Evolutionary conservation across 2,329 filamentous ascomycete genomes (phyloP).

Genomic region (Stagonosporopsis tanaceti): DNA sequence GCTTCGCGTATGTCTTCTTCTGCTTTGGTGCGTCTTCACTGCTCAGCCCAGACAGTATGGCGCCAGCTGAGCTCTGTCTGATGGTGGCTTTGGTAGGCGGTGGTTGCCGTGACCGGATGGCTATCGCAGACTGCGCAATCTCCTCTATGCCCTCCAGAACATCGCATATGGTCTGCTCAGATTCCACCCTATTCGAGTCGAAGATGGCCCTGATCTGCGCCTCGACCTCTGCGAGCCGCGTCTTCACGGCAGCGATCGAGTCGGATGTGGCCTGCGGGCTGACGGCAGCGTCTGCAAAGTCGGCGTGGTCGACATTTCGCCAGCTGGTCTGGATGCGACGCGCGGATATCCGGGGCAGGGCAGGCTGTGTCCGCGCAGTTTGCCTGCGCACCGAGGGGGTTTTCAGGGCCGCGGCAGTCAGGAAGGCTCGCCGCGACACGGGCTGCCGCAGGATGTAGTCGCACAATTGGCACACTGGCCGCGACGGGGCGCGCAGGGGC

Average conservation of each 20-base stretch:
- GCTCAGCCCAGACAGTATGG: constrained; percentile 43
- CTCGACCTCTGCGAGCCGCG: constrained; percentile 37
- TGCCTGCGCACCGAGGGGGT: constrained; percentile 38
- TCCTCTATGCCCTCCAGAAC: constrained; percentile 34
- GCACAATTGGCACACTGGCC: constrained; percentile 46
- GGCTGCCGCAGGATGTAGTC: constrained; percentile 43
- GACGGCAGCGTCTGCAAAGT: constrained; percentile 25
- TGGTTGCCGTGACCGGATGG: constrained; percentile 38
- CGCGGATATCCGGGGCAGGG: constrained; percentile 24
- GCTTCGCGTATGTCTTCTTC: constrained; percentile 18
- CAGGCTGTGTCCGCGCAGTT: constrained; percentile 26
- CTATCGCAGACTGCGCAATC: constrained; percentile 39
- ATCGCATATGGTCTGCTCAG: constrained; percentile 30
- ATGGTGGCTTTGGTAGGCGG: constrained; percentile 31
- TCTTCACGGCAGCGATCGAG: constrained; percentile 31
- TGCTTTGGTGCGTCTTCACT: constrained; percentile 27
- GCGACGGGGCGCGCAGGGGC: constrained; percentile 39
- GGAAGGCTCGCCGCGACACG: constrained; percentile 38
- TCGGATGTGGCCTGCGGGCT: constrained; percentile 27
- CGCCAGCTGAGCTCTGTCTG: constrained; percentile 44
- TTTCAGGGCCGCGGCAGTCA: constrained; percentile 33
- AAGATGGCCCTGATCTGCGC: constrained; percentile 36
- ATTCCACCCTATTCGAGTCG: constrained; percentile 39
- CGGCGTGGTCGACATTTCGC: constrained; percentile 17
- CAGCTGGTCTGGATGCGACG: constrained; percentile 34